Base-by-base conservation (phyloP, 805 yeast genomes). In the Pichia insulana region DNA sequence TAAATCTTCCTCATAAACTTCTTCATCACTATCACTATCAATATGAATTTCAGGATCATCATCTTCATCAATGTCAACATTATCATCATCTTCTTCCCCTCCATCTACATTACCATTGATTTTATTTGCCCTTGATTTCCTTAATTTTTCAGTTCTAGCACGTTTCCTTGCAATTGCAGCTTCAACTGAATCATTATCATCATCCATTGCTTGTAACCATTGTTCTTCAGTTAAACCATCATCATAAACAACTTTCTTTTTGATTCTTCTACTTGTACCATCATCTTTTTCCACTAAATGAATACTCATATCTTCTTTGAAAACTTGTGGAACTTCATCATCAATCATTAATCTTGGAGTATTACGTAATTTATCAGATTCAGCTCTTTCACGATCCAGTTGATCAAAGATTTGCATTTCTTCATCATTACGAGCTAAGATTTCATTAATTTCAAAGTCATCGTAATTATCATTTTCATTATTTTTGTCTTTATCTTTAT, bases 151-250 rank as follows among this genome's bases (percentile, higher is more conserved):
- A 47, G 62, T 48, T 30, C 59, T 67, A 4, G 17, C 20, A 50
- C 71, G 73, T 51, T 76, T 77, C 39, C 79, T 64, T 42, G 58
- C 59, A 30, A 76, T 71, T 12, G 81, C 82, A 44, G 70, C 81
- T 50, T 77, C 83, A 20, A 76, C 76, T 2, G 74, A 62, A 48
- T 74, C 83, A 18, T 78, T 72, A 44, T 82, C 92, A 44, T 76
- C 77, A 58, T 83, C 92, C 70, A 83, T 74, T 1, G 86, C 86
- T 59, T 77, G 76, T 40, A 82, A 61, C 88, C 88, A 82, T 58
- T 82, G 87, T 44, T 80, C 87, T 58, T 82, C 89, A 10, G 85
- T 75, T 46, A 81, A 63, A 40, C 81, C 76, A 55, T 80, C 87
- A 44, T 78, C 83, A 54, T 81, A 82, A 9, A 64, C 63, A 1